Evolutionary conservation across 2,329 filamentous ascomycete genomes (phyloP).

Genomic region (Colletotrichum sp.): DNA sequence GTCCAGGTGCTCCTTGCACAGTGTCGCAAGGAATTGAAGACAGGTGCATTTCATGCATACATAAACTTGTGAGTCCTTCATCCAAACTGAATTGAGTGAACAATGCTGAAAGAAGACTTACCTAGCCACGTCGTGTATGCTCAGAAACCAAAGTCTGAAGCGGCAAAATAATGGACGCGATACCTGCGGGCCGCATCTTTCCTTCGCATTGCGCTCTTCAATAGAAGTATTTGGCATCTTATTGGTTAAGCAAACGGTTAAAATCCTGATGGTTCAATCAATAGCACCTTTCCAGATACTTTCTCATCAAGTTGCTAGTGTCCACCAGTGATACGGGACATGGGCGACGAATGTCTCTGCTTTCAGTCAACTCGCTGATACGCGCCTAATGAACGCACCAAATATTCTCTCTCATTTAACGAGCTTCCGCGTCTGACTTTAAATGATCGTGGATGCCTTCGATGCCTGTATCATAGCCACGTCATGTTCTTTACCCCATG

Average conservation of each 20-base stretch:
- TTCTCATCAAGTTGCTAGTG: too few relatives aligned
- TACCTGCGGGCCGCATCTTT: too few relatives aligned
- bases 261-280: too few relatives aligned
- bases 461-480: fast-evolving
- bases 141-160: not conserved
- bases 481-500: fast-evolving
- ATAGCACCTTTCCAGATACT: too few relatives aligned
- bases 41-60: slow-evolving; percentile 28
- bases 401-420: too few relatives aligned
- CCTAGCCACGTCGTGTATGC: not conserved
- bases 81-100: not conserved
- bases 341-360: too few relatives aligned
- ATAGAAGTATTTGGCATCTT: not conserved
- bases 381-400: too few relatives aligned
- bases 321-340: too few relatives aligned
- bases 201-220: not conserved
- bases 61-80: slow-evolving; percentile 24
- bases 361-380: too few relatives aligned
- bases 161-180: not conserved
- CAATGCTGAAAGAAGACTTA: not conserved
- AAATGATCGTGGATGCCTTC: too few relatives aligned
- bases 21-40: slow-evolving; percentile 32
- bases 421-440: too few relatives aligned
- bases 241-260: too few relatives aligned
- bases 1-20: slow-evolving; percentile 29